Evolutionary conservation across 169 alveolate genomes (phyloP).

Genomic region (Eimeria acervulina): DNA sequence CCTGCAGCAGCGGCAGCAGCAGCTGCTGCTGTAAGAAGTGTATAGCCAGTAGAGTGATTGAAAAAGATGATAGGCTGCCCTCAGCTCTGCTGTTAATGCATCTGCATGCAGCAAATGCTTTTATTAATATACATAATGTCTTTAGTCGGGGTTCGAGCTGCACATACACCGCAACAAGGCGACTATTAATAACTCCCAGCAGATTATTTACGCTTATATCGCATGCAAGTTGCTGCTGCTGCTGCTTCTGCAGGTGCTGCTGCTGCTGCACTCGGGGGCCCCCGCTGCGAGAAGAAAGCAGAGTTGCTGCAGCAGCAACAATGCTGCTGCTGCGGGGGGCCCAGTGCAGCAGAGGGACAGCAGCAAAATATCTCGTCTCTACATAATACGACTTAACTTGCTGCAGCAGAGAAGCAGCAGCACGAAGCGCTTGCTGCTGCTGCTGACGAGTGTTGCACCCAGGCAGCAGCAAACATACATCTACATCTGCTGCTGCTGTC

Average conservation of each 20-base stretch:
- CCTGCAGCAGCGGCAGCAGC: conserved; percentile 76
- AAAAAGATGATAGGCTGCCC: conserved; percentile 81
- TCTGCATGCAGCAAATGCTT: conserved; percentile 80
- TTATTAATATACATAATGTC: conserved; percentile 82
- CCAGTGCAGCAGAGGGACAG: conserved; percentile 85
- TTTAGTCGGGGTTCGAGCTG: conserved; percentile 60
- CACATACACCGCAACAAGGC: conserved; percentile 80
- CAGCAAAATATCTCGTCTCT: conserved; percentile 83
- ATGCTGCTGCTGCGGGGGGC: conserved; percentile 73
- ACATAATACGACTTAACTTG: conserved; percentile 70
- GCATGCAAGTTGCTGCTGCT: conserved; percentile 60
- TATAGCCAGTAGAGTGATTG: conserved; percentile 82
- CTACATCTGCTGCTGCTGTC: conserved; percentile 83
- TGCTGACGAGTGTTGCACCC: conserved; percentile 75
- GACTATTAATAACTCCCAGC: conserved; percentile 84
- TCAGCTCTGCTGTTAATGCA: conserved; percentile 78
- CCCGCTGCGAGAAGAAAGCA: background rate
- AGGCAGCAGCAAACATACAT: conserved; percentile 82
- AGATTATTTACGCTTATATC: conserved; percentile 84
- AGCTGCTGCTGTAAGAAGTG: conserved; percentile 76
- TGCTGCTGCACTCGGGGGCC: too few species aligned
- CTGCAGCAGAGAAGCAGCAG: conserved; percentile 64
- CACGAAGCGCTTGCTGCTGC: conserved; percentile 81
- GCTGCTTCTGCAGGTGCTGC: conserved; percentile 19
- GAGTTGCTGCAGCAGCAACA: conserved; percentile 25